Base-by-base conservation (phyloP, 164 flowering plant genomes). In the Hamamelis virginiana region DNA sequence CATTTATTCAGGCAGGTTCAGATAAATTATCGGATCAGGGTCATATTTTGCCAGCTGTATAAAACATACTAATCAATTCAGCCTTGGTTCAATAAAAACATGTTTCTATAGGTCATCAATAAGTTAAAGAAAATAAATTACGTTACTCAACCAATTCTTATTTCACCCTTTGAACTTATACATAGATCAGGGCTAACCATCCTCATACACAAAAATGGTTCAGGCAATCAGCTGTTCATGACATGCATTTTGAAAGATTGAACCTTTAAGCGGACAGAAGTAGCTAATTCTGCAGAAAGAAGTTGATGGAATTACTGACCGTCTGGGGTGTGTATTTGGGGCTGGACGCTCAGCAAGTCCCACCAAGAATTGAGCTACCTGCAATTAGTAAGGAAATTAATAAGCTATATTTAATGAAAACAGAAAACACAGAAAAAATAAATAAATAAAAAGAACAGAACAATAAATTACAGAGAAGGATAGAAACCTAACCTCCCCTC, bases 311-410 rank as follows among this genome's bases (percentile, higher is more conserved):
- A 53, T 66, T 22, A 33, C 73, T 61, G 74, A 90, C 96, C 94
- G 73, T 60, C 85, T 89, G 3, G 97, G 98, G 74, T 87, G 77
- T 14, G 86, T 64, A 65, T 80, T 81, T 47, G 94, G 75, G 15
- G 78, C 69, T 52, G 91, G 70, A 69, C 80, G 83, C 81, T 95
- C 97, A 21, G 98, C 97, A 70, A 95, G 94, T 69, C 90, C 98
- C 44, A 95, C 88, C 83, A 95, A 78, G 82, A 92, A 95, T 67
- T 95, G 98, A 70, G 93, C 97, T 19, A 94, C 89, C 97, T 92
- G 77, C 48, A 72, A 66, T 55, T 21, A 72, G 26, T 33, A 69
- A 51, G 18, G 13, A 72, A 12, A 41, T 68, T 26, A 18, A 21
- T 23, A 52, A 25, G 33, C 65, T 52, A 27, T 18, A 43, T 52